These are phyloP conservation scores for Trichophyton mentagrophytes DNA, from an alignment of 2,329 filamentous ascomycete species.

Conservation along the genomic window DNA sequence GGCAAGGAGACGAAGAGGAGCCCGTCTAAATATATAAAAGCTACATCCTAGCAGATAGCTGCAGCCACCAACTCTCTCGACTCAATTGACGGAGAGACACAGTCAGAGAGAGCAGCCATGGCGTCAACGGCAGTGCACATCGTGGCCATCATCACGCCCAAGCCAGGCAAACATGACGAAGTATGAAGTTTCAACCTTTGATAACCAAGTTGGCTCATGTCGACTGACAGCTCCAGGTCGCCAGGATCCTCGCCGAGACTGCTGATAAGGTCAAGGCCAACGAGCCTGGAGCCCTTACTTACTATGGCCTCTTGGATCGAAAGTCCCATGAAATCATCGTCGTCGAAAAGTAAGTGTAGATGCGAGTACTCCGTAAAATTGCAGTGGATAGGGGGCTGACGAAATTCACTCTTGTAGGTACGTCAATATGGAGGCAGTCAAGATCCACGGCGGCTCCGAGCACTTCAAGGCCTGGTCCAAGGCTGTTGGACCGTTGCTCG, in stretches of 20 bases:
- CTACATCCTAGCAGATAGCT: neutral
- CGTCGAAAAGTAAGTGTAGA: constrained; percentile 21
- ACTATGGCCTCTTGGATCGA: constrained; percentile 19
- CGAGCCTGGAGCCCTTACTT: constrained; percentile 22
- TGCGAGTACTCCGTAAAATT: no score
- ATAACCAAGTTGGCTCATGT: neutral
- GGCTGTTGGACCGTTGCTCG: constrained; percentile 7
- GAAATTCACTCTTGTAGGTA: constrained; percentile 5
- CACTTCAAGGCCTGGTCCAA: constrained; percentile 10
- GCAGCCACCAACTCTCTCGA: neutral
- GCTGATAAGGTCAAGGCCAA: constrained; percentile 21
- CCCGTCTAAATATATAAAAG: neutral
- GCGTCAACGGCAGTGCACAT: constrained; percentile 21
- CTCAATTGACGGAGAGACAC: neutral
- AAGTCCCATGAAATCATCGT: constrained; percentile 23
- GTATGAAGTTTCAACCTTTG: constrained; percentile 10
- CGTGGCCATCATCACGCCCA: constrained; percentile 20
- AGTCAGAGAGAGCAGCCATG: constrained; percentile 14
- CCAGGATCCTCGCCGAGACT: constrained; percentile 17
- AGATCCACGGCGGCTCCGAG: constrained; percentile 9
- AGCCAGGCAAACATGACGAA: constrained; percentile 23
- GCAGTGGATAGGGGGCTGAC: no score
- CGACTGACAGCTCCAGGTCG: constrained; percentile 15
- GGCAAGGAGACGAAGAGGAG: neutral
- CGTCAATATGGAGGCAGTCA: constrained; percentile 8